Conservation (phyloP, 129 eudicot species). For the Chrysanthemum makinoi region DNA sequence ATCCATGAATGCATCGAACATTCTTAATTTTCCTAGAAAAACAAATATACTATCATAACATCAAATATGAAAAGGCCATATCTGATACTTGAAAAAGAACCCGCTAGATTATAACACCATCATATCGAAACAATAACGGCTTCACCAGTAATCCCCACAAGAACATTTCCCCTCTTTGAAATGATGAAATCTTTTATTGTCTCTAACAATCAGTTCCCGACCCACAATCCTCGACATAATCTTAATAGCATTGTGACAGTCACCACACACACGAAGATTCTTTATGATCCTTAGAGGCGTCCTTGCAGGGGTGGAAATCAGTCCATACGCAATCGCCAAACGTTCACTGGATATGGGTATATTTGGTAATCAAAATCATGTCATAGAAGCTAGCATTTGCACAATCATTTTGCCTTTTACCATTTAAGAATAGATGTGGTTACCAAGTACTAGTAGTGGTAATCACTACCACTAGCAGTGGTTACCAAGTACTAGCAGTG, state of each 20-base stretch:
- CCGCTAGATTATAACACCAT: background rate
- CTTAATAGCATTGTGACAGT: slow-evolving; percentile 40
- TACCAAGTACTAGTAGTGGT: too few species aligned
- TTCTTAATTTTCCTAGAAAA: background rate
- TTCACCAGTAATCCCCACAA: slow-evolving; percentile 40
- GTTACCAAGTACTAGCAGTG: too few species aligned
- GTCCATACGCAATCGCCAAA: slow-evolving; percentile 37
- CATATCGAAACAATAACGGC: background rate
- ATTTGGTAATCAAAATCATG: too few species aligned
- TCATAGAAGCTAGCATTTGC: too few species aligned
- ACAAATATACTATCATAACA: background rate
- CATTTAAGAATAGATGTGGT: too few species aligned
- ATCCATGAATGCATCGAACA: slow-evolving; percentile 3
- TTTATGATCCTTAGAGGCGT: slow-evolving; percentile 38
- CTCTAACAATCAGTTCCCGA: slow-evolving; percentile 38
- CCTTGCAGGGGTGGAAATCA: slow-evolving; percentile 41
- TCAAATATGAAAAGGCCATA: background rate
- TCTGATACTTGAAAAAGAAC: background rate
- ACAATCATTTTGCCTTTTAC: too few species aligned
- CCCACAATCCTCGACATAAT: slow-evolving; percentile 37
- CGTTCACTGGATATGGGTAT: too few species aligned
- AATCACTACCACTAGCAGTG: too few species aligned
- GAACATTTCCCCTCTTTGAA: slow-evolving; percentile 41
- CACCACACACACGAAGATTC: slow-evolving; percentile 45
- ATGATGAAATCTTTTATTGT: slow-evolving; percentile 42